Percentiles rank a stretch among this genome's conserved stretches.
Conservation (phyloP, 2,329 filamentous ascomycete species). For the Fusarium duplospermum region DNA sequence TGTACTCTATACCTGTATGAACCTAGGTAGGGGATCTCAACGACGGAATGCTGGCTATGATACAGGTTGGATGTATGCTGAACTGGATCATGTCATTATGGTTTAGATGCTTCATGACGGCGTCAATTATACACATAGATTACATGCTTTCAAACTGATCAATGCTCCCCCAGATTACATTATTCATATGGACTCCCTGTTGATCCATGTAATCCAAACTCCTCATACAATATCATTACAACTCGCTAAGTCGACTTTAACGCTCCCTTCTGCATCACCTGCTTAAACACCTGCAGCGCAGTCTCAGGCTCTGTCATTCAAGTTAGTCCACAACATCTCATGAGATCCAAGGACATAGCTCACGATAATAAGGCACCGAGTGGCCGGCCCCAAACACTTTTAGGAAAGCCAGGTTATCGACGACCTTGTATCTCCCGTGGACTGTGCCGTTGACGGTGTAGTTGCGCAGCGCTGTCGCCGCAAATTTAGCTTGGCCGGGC, state of each 20-base stretch:
- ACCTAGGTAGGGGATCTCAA: background rate
- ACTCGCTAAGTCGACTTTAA: slow-evolving; percentile 33
- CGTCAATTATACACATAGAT: slow-evolving; percentile 1
- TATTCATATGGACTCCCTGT: background rate
- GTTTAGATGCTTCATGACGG: background rate
- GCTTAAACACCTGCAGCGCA: slow-evolving; percentile 44
- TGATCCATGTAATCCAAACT: background rate
- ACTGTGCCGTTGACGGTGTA: slow-evolving; percentile 62
- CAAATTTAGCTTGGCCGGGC: slow-evolving; percentile 54
- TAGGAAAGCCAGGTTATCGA: slow-evolving; percentile 68
- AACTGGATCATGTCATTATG: background rate
- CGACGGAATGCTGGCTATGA: background rate
- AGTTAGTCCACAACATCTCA: slow-evolving; percentile 4
- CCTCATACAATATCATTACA: background rate
- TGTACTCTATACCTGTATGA: slow-evolving; percentile 10
- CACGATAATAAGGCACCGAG: slow-evolving; percentile 61
- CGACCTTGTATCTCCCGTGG: slow-evolving; percentile 62
- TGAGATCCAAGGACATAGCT: background rate
- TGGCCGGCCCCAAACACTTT: slow-evolving; percentile 70
- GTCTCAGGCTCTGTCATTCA: slow-evolving; percentile 38
- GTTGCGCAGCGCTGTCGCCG: slow-evolving; percentile 39
- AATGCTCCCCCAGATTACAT: background rate
- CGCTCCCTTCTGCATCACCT: slow-evolving; percentile 40
- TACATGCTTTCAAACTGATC: background rate
- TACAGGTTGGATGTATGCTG: background rate